Base-by-base conservation (phyloP, 1,139 yeast species). In the Yamadazyma diddensiae region DNA sequence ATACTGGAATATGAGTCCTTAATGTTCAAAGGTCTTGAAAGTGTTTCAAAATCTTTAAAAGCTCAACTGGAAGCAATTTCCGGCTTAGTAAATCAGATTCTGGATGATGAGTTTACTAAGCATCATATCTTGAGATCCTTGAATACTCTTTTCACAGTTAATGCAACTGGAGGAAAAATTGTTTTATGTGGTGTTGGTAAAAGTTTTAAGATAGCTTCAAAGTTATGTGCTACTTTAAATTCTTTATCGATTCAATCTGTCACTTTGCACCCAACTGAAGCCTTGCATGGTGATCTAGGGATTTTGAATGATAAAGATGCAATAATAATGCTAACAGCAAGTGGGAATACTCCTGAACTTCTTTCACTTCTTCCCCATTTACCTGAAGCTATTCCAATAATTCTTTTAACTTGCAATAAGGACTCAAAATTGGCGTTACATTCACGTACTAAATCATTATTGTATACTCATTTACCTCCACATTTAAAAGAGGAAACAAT, bases 231-330 rank as follows among this genome's bases (percentile, higher is more conserved):
- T 10, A 87, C 95, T 8, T 62, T 87, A 55, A 84, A 82, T 50
- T 85, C 95, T 1, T 64, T 87, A 38, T 81, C 90, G 21, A 70
- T 87, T 35, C 79, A 77, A 33, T 69, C 95, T 0, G 73, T 79
- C 0, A 49, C 73, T 2, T 62, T 87, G 38, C 96, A 87, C 50
- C 95, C 96, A 0, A 65, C 85, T 2, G 97, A 87, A 42, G 96
- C 96, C 0, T 63, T 88, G 19, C 97, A 87, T 53, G 97, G 97
- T 4, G 97, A 87, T 53, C 66, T 87, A 46, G 97, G 96, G 1
- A 58, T 79, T 21, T 59, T 87, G 17, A 62, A 75, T 34, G 76
- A 77, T 21, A 63, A 62, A 14, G 95, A 86, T 55, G 70, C 79
- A 16, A 46, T 87, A 34, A 55, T 87, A 5, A 64, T 86, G 52